These are phyloP conservation scores for Geoglossum glabrum DNA, from an alignment of 495 filamentous ascomycete species.

Conservation along the genomic window DNA sequence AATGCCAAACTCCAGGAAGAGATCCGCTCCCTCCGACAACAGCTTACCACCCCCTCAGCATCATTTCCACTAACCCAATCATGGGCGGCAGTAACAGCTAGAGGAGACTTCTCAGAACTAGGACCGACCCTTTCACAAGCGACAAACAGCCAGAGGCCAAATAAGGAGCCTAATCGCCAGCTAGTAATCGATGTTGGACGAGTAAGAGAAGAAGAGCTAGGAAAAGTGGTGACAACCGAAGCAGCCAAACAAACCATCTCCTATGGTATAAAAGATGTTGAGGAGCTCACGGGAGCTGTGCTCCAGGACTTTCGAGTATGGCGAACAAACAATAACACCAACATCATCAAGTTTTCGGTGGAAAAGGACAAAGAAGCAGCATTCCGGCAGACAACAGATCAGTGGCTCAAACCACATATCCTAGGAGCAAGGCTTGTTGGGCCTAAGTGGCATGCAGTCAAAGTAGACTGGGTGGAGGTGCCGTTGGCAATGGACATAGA, in stretches of 20 bases:
- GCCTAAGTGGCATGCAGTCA: too few species aligned
- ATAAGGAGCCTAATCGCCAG: not conserved
- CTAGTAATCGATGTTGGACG: not conserved
- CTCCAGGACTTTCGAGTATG: constrained; percentile 4
- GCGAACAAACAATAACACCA: constrained; percentile 4
- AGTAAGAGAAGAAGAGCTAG: not conserved
- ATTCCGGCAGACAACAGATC: constrained; percentile 5
- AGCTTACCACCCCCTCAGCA: not conserved
- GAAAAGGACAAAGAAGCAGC: constrained; percentile 8
- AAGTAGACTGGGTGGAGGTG: too few species aligned
- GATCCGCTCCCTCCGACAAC: not conserved
- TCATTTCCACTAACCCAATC: not conserved
- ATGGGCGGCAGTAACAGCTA: not conserved
- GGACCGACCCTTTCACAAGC: not conserved
- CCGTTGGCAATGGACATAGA: too few species aligned
- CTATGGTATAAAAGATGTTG: constrained; percentile 1
- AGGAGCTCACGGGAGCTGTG: not conserved
- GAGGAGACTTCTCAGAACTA: not conserved
- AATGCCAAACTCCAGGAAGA: not conserved
- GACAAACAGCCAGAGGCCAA: not conserved
- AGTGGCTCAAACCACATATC: constrained; percentile 5
- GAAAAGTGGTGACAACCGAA: constrained; percentile 1
- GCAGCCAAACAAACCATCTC: constrained; percentile 2
- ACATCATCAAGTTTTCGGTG: constrained; percentile 4
- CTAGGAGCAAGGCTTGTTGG: too few species aligned